Evolutionary conservation across 306 rosid genomes (phyloP).

Genomic region (Glycine soja): DNA sequence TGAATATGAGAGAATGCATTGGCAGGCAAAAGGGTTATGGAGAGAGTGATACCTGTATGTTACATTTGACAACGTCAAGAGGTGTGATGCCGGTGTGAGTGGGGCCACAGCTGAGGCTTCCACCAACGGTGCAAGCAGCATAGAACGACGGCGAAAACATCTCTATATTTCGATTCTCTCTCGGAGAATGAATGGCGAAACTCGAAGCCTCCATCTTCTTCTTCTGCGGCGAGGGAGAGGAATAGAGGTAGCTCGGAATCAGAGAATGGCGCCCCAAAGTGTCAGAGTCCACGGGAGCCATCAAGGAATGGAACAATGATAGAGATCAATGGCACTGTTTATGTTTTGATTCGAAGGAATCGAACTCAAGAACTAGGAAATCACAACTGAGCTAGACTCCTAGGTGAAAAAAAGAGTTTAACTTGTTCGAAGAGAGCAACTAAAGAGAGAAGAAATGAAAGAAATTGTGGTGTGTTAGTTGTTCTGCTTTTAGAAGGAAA

Average conservation of each 20-base stretch:
- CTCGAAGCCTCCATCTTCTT: neutral
- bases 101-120: constrained; percentile 83
- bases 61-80: constrained; percentile 94
- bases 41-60: constrained; percentile 69
- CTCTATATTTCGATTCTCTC: constrained; percentile 63
- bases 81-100: constrained; percentile 92
- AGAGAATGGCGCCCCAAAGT: constrained; percentile 54
- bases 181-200: constrained; percentile 66
- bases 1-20: neutral
- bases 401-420: neutral
- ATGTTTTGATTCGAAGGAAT: too few species aligned
- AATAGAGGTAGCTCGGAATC: constrained; percentile 79
- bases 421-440: neutral
- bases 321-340: neutral
- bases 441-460: too few species aligned
- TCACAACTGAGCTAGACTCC: too few species aligned
- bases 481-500: neutral
- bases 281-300: constrained; percentile 66
- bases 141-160: constrained; percentile 87
- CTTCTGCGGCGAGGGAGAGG: constrained; percentile 45
- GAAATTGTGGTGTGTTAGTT: too few species aligned
- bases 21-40: neutral
- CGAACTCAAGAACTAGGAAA: too few species aligned
- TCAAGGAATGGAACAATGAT: constrained; percentile 23
- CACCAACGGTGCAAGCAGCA: constrained; percentile 77